Evolutionary conservation across 441 rosid species (phyloP).

Genomic region (Rhodomyrtus psidioides): DNA sequence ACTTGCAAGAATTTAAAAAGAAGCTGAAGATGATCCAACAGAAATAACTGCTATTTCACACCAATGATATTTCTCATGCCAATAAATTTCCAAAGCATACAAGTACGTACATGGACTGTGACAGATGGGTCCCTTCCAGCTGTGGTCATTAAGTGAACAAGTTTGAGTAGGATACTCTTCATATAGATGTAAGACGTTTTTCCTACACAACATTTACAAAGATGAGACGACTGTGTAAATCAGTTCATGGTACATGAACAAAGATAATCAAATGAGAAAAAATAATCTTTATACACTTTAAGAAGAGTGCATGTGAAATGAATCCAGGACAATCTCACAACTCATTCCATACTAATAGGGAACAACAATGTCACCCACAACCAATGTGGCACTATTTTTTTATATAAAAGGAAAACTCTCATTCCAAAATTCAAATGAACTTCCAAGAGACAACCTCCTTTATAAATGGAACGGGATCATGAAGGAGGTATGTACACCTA

Average conservation of each 20-base stretch:
- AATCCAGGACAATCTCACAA: background rate
- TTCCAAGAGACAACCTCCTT: background rate
- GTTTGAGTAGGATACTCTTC: constrained; percentile 53
- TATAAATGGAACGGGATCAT: background rate
- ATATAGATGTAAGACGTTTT: constrained; percentile 45
- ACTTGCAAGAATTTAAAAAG: background rate
- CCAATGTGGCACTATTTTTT: background rate
- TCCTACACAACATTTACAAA: background rate
- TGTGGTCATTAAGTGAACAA: constrained; percentile 49
- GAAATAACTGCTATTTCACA: background rate
- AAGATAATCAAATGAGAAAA: background rate
- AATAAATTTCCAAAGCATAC: background rate
- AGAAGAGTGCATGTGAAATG: background rate
- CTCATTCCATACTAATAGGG: background rate
- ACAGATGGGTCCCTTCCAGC: constrained; percentile 24
- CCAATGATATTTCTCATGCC: background rate
- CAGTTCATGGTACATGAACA: background rate
- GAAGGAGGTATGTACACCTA: background rate
- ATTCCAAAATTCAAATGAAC: background rate
- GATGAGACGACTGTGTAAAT: background rate
- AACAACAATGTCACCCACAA: background rate
- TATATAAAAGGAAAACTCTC: background rate
- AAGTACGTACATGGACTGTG: constrained; percentile 44
- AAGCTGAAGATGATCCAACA: background rate
- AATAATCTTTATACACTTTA: background rate